A percentile compares a stretch with the other conserved stretches of the same genome.
Conservation (phyloP, 805 yeast species). For the Cyberlindnera mississippiensis region DNA sequence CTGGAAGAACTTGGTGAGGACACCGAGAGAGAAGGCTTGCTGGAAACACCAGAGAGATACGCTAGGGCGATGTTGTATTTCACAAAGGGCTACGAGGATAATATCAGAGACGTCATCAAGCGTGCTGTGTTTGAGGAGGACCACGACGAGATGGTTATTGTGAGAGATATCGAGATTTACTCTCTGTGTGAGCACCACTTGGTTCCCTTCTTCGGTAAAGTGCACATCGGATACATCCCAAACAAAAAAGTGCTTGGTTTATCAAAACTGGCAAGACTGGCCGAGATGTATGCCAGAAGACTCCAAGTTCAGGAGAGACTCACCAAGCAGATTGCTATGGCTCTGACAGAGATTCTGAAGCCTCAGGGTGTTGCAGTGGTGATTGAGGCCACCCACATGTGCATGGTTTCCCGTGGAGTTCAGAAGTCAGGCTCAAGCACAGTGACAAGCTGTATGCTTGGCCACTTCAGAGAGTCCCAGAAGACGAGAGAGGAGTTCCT, state of each 20-base stretch:
- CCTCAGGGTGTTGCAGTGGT: constrained; percentile 99
- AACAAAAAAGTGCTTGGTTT: constrained; percentile 89
- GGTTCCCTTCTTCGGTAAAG: constrained; percentile 96
- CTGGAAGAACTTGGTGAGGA: constrained; percentile 93
- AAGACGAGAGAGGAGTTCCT: constrained; percentile 96
- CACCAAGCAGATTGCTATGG: constrained; percentile 97
- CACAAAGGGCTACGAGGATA: constrained; percentile 96
- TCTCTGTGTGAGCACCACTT: constrained; percentile 96
- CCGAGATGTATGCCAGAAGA: constrained; percentile 95
- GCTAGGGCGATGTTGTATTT: constrained; percentile 95
- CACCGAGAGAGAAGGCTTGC: constrained; percentile 67
- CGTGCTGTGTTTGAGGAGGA: constrained; percentile 97
- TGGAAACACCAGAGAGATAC: constrained; percentile 93
- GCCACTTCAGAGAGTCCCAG: constrained; percentile 89
- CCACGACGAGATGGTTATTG: constrained; percentile 99
- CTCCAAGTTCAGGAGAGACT: constrained; percentile 97
- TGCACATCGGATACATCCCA: constrained; percentile 97
- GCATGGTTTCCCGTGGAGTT: constrained; percentile 98
- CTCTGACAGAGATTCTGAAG: constrained; percentile 80
- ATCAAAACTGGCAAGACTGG: constrained; percentile 88
- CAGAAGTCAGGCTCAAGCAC: constrained; percentile 94
- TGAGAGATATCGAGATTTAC: constrained; percentile 86
- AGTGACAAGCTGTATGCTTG: constrained; percentile 94
- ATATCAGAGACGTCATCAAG: constrained; percentile 80
- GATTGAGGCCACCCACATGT: constrained; percentile 97